phyloP scores from a whole-genome alignment of 208 protist species.

The Sergeia podlipaevii region DNA sequence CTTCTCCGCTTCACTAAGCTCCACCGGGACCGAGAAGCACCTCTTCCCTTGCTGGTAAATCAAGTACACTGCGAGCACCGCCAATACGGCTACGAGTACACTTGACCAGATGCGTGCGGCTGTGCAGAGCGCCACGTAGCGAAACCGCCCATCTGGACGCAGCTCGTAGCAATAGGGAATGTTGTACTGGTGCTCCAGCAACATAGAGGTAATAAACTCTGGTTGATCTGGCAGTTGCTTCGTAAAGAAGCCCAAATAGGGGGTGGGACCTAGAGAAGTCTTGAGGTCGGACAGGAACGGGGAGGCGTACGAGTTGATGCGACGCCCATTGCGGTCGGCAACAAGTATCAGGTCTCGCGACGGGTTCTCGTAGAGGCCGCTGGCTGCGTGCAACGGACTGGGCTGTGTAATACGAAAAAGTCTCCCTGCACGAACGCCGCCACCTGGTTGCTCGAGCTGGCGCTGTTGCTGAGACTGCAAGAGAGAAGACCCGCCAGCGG shows the following conservation, averaged over 20 bases:
- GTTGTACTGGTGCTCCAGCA: conserved; percentile 73
- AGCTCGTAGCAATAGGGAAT: conserved; percentile 90
- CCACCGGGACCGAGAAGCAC: no score
- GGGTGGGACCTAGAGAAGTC: conserved; percentile 24
- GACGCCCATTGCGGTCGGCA: conserved; percentile 75
- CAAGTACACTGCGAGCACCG: conserved; percentile 21
- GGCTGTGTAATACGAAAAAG: conserved; percentile 43
- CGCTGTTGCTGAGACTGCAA: no score
- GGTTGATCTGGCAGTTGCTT: conserved; percentile 79
- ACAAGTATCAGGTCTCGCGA: conserved; percentile 68
- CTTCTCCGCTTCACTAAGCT: background rate
- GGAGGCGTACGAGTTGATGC: conserved; percentile 60
- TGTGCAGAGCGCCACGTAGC: conserved; percentile 78
- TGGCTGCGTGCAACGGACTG: conserved; percentile 45
- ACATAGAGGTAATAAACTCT: conserved; percentile 71
- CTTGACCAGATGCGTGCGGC: conserved; percentile 69
- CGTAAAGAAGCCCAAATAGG: conserved; percentile 66
- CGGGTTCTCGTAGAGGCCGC: conserved; percentile 83
- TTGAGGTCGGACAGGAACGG: conserved; percentile 52
- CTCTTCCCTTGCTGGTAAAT: conserved; percentile 22
- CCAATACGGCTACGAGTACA: conserved; percentile 26
- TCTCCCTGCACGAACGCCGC: conserved; percentile 19
- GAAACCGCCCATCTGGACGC: conserved; percentile 48
- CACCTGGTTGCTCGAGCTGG: conserved; percentile 13
- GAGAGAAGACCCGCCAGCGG: conserved; percentile 11